Percentiles rank a stretch among this genome's conserved stretches.
Evolutionary conservation across 805 yeast genomes (phyloP).

Genomic region (Hanseniaspora valbyensis): DNA sequence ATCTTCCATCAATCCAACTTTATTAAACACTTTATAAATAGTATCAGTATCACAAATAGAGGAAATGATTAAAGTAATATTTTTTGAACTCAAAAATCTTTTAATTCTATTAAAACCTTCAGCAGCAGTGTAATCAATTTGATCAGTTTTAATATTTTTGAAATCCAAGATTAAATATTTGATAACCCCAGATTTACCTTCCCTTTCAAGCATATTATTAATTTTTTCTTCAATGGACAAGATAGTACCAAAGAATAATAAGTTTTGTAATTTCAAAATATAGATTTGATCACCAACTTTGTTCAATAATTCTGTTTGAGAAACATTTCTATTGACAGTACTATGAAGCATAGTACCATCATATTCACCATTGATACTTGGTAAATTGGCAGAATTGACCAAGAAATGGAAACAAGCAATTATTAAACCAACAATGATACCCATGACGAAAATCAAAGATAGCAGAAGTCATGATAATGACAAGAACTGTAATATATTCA

Average conservation of each 20-base stretch:
- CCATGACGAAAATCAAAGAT: constrained; percentile 88
- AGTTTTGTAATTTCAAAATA: constrained; percentile 75
- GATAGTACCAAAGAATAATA: constrained; percentile 88
- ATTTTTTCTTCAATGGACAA: constrained; percentile 78
- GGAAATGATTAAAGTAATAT: constrained; percentile 63
- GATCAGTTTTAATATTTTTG: constrained; percentile 56
- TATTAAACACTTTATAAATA: constrained; percentile 60
- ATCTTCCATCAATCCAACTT: constrained; percentile 67
- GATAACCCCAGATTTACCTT: constrained; percentile 42
- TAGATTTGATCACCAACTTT: constrained; percentile 87
- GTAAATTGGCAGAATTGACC: constrained; percentile 77
- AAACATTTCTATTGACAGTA: constrained; percentile 81
- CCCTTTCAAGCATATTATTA: constrained; percentile 51
- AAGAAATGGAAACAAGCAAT: constrained; percentile 91
- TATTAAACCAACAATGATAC: constrained; percentile 79
- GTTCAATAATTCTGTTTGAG: constrained; percentile 71
- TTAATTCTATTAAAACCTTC: constrained; percentile 86
- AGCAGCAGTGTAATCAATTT: constrained; percentile 87
- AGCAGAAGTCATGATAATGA: constrained; percentile 91
- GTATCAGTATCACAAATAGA: constrained; percentile 60
- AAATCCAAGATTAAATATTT: constrained; percentile 76
- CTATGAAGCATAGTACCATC: constrained; percentile 85
- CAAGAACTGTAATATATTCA: constrained; percentile 74
- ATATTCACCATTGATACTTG: constrained; percentile 69
- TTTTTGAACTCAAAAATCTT: constrained; percentile 58